Base-by-base conservation (phyloP, 2,329 filamentous ascomycete species). In the Stagonosporopsis rhizophila region DNA sequence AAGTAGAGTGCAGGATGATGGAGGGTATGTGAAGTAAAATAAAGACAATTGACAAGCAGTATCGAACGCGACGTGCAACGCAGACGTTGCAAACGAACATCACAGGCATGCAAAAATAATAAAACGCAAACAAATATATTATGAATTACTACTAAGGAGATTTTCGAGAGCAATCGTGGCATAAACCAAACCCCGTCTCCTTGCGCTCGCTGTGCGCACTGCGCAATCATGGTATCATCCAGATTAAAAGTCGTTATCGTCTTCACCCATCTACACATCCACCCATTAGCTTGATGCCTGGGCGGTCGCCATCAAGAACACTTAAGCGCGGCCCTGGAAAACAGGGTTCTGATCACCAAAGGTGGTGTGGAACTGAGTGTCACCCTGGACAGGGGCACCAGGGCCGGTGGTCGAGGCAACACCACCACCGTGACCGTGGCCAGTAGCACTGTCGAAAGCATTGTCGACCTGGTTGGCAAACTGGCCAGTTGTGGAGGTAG, bases 391-490 rank as follows among this genome's bases (percentile, higher is more conserved):
- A 14, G 60, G 41, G 9, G 60, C 50, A 14, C 61, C 59, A 17
- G 58, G 47, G 2, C 58, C 62, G 22, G 59, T 45, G 38, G 65
- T 61, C 19, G 59, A 47, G 28, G 60, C 61, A 52, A 61, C 46
- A 40, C 56, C 52, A 14, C 52, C 47, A 25, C 53, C 57, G 38
- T 39, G 52, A 27, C 61, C 51, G 20, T 51, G 55, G 14, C 60
- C 57, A 8, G 60, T 54, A 23, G 63, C 54, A 25, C 48, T 62
- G 62, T 68, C 69, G 56, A 79, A 80, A 11, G 79, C 79, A 52
- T 75, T 72, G 56, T 80, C 76, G 42, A 82, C 76, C 66, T 82
- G 79, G 62, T 74, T 77, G 52, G 76, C 73, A 59, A 81, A 80
- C 47, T 70, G 66, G 15, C 66, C 61, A 52, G 64, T 56, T 49